These are phyloP conservation scores for Zygoascus hellenicus DNA, from an alignment of 1,139 yeast species.

Conservation along the genomic window DNA sequence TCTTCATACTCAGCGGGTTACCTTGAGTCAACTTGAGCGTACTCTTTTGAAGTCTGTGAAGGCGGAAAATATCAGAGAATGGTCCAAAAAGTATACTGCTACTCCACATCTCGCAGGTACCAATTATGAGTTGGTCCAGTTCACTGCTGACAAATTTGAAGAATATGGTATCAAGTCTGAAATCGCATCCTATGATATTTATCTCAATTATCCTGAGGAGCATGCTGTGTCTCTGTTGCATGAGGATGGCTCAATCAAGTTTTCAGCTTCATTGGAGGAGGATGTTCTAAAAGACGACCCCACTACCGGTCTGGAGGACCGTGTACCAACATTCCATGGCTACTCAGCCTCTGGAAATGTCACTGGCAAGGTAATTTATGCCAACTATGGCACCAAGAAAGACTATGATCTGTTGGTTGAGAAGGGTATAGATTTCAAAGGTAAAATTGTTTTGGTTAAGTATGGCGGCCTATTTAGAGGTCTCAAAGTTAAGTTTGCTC, in stretches of 20 bases:
- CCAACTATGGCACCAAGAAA: slow-evolving; percentile 53
- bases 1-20: slow-evolving; percentile 41
- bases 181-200: slow-evolving; percentile 55
- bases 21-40: slow-evolving; percentile 32
- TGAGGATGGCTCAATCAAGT: slow-evolving; percentile 37
- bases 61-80: slow-evolving; percentile 25
- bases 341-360: slow-evolving; percentile 67
- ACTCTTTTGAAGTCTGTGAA: slow-evolving; percentile 27
- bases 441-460: slow-evolving; percentile 52
- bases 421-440: slow-evolving; percentile 45
- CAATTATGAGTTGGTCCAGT: slow-evolving; percentile 55
- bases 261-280: slow-evolving; percentile 62
- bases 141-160: slow-evolving; percentile 55
- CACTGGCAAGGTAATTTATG: slow-evolving; percentile 52
- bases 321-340: slow-evolving; percentile 59
- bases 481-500: slow-evolving; percentile 61
- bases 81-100: slow-evolving; percentile 43
- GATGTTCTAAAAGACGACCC: slow-evolving; percentile 68
- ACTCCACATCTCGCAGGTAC: slow-evolving; percentile 72
- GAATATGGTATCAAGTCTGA: slow-evolving; percentile 53
- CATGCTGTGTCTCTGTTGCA: slow-evolving; percentile 45
- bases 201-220: slow-evolving; percentile 55
- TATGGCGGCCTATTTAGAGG: slow-evolving; percentile 62
- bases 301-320: slow-evolving; percentile 46
- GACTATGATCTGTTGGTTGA: slow-evolving; percentile 46